These are phyloP conservation scores for Boletus patriciae DNA, from an alignment of 768 basidiomycete genomes.

Conservation along the genomic window DNA sequence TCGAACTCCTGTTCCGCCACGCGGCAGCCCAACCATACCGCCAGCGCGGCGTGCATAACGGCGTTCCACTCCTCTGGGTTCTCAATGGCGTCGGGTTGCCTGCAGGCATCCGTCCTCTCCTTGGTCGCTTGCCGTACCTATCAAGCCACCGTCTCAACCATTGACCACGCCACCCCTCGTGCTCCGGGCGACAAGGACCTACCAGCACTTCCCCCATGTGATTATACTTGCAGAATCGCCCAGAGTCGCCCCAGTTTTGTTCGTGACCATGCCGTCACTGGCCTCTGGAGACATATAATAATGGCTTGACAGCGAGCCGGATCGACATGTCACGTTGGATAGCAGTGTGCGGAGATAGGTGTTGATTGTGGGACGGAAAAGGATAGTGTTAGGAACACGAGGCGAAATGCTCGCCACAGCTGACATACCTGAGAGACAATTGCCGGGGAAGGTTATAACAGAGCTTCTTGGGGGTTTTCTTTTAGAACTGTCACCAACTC, in stretches of 20 bases:
- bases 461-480: not conserved
- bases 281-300: constrained; percentile 3
- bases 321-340: constrained; percentile 25
- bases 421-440: constrained; percentile 5
- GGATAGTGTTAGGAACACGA: constrained; percentile 16
- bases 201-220: constrained; percentile 3
- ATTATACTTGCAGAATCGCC: not conserved
- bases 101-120: constrained; percentile 7
- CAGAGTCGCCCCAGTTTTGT: constrained; percentile 10
- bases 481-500: not conserved
- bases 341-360: constrained; percentile 19
- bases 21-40: constrained; percentile 8
- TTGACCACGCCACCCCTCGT: constrained; percentile 11
- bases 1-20: constrained; percentile 12
- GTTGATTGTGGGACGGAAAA: constrained; percentile 19
- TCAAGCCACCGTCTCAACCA: constrained; percentile 22
- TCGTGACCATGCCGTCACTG: constrained; percentile 17
- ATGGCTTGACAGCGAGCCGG: constrained; percentile 1
- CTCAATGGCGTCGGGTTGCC: constrained; percentile 13
- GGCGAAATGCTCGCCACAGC: constrained; percentile 15
- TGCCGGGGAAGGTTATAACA: constrained; percentile 1
- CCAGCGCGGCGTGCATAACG: constrained; percentile 10
- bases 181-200: not conserved
- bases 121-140: constrained; percentile 1
- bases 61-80: constrained; percentile 16